phyloP scores from a whole-genome alignment of 768 basidiomycete genomes.

The Lentinula aciculospora region DNA sequence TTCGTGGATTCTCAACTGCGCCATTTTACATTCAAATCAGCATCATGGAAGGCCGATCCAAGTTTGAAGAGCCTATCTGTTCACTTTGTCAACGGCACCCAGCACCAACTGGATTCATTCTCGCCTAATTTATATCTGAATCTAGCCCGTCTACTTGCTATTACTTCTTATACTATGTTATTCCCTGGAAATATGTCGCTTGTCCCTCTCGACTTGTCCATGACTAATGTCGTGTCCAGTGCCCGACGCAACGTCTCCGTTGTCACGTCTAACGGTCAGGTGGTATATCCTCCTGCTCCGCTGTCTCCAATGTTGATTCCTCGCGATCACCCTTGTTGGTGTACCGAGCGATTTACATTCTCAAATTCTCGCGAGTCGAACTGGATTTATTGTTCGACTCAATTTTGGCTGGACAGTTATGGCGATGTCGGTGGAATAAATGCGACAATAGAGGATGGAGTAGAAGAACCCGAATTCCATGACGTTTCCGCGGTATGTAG shows the following conservation, averaged over 20 bases:
- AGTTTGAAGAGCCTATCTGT: background rate
- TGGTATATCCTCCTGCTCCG: constrained; percentile 27
- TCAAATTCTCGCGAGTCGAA: constrained; percentile 39
- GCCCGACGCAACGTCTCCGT: constrained; percentile 2
- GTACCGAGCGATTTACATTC: constrained; percentile 50
- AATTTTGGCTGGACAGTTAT: constrained; percentile 49
- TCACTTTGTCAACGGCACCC: constrained; percentile 8
- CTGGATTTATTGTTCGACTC: constrained; percentile 67
- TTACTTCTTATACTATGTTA: constrained; percentile 39
- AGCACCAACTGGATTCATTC: background rate
- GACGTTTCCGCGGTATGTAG: background rate
- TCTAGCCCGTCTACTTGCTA: constrained; percentile 55
- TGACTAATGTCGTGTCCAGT: constrained; percentile 12
- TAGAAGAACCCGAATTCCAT: background rate
- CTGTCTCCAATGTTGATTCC: constrained; percentile 42
- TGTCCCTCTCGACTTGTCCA: constrained; percentile 14
- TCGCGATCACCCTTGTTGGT: constrained; percentile 50
- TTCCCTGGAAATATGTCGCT: constrained; percentile 41
- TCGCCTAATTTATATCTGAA: constrained; percentile 54
- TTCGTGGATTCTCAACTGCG: background rate
- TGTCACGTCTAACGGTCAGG: constrained; percentile 4
- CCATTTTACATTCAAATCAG: background rate
- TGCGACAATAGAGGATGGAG: constrained; percentile 13
- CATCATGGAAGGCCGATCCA: background rate
- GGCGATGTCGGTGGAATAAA: constrained; percentile 29